Evolutionary conservation across 768 basidiomycete genomes (phyloP).

Genomic region (Lactarius vividus): DNA sequence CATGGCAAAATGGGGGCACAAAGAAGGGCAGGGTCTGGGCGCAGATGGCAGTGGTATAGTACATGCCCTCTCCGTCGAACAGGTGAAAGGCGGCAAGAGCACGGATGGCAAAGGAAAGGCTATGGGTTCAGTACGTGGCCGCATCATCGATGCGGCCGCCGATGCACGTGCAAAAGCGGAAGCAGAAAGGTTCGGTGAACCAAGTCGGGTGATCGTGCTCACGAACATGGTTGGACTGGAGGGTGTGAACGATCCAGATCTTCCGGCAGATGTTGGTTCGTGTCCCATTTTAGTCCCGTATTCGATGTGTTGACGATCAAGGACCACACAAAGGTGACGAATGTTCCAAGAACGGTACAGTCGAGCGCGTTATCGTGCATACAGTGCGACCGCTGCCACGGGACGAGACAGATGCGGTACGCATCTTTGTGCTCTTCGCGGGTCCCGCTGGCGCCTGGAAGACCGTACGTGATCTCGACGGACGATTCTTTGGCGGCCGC

Average conservation of each 20-base stretch:
- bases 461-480: slow-evolving; percentile 90
- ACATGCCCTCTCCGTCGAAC: slow-evolving; percentile 83
- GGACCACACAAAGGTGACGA: slow-evolving; percentile 62
- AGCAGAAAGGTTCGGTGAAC: slow-evolving; percentile 77
- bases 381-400: slow-evolving; percentile 62
- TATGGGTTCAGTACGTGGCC: slow-evolving; percentile 71
- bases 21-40: slow-evolving; percentile 90
- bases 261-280: slow-evolving; percentile 85
- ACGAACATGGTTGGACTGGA: slow-evolving; percentile 86
- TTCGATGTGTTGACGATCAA: slow-evolving; percentile 10
- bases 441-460: slow-evolving; percentile 96
- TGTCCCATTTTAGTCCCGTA: slow-evolving; percentile 16
- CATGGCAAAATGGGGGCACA: slow-evolving; percentile 97
- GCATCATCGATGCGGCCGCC: slow-evolving; percentile 88
- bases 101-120: slow-evolving; percentile 41
- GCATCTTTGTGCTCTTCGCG: slow-evolving; percentile 88
- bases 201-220: slow-evolving; percentile 85
- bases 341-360: slow-evolving; percentile 86
- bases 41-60: slow-evolving; percentile 82
- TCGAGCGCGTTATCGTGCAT: slow-evolving; percentile 88
- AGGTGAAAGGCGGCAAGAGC: slow-evolving; percentile 43
- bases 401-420: slow-evolving; percentile 76
- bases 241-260: slow-evolving; percentile 80
- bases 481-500: slow-evolving; percentile 87
- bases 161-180: slow-evolving; percentile 78